phyloP scores from a whole-genome alignment of 768 basidiomycete genomes.

The Melanogaster broomeanus region DNA sequence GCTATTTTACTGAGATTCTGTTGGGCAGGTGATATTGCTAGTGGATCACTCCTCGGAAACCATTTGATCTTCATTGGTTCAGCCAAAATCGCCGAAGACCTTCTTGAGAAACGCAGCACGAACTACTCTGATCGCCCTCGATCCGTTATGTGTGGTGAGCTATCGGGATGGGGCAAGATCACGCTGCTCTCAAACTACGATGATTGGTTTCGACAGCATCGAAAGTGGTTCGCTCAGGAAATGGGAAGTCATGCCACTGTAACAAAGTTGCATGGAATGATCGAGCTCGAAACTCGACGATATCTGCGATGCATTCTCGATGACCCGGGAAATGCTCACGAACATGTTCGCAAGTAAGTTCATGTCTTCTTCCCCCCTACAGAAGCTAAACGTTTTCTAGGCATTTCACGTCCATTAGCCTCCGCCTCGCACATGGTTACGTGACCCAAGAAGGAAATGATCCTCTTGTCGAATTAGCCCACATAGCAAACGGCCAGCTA shows the following conservation, averaged over 20 bases:
- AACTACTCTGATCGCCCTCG: conserved; percentile 39
- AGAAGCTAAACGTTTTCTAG: neutral
- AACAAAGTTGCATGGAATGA: conserved; percentile 13
- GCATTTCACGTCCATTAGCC: conserved; percentile 24
- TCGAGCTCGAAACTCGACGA: conserved; percentile 17
- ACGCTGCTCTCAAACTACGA: conserved; percentile 16
- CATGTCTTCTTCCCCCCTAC: neutral
- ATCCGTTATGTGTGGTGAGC: conserved; percentile 21
- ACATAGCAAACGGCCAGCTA: conserved; percentile 27
- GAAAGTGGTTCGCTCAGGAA: conserved; percentile 21
- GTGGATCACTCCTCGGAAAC: conserved; percentile 17
- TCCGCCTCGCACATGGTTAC: conserved; percentile 43
- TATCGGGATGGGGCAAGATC: conserved; percentile 22
- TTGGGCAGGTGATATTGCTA: conserved; percentile 15
- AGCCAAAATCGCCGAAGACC: conserved; percentile 39
- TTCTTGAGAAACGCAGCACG: conserved; percentile 46
- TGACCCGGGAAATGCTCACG: conserved; percentile 3
- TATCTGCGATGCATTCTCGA: conserved; percentile 10
- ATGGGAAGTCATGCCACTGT: conserved; percentile 10
- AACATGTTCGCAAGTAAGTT: conserved; percentile 16
- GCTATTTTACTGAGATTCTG: neutral
- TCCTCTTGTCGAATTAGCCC: conserved; percentile 32
- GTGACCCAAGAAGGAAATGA: conserved; percentile 37
- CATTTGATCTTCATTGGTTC: conserved; percentile 47
- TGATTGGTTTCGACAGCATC: conserved; percentile 15